Conservation (phyloP, 371 early-diverging fungal species). For the Rhizopus delemar region DNA sequence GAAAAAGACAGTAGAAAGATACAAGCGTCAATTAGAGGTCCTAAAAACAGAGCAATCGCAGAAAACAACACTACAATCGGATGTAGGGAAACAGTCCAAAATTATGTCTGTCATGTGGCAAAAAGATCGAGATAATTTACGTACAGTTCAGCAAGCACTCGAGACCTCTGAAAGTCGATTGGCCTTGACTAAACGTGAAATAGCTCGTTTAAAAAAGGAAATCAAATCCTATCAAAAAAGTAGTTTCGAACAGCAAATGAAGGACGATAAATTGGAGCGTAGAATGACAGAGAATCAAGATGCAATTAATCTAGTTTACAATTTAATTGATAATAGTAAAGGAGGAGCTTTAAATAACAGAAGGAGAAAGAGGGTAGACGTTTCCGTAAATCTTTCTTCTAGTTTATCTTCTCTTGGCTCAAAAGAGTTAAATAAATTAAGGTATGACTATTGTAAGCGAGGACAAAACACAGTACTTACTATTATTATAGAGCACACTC, state of each 20-base stretch:
- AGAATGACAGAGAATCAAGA: background rate
- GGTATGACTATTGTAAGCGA: too few species aligned
- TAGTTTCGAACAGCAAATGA: background rate
- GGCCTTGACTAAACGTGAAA: conserved; percentile 16
- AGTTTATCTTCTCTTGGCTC: background rate
- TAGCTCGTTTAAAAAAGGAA: conserved; percentile 18
- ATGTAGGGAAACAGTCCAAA: background rate
- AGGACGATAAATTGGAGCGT: background rate
- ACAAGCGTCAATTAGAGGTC: background rate
- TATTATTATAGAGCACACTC: background rate
- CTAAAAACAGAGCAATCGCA: background rate
- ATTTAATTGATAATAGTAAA: conserved; percentile 1
- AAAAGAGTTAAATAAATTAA: background rate
- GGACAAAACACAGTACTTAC: too few species aligned
- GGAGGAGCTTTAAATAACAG: background rate
- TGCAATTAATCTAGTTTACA: background rate
- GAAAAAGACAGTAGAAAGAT: background rate
- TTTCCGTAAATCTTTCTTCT: background rate
- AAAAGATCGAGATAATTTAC: conserved; percentile 19
- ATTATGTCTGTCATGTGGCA: conserved; percentile 24
- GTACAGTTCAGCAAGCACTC: conserved; percentile 12
- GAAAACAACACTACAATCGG: background rate
- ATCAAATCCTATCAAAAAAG: conserved; percentile 13
- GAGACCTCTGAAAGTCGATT: conserved; percentile 21
- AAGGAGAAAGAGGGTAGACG: background rate